These are phyloP conservation scores for Starmerella etchellsii DNA, from an alignment of 805 yeast genomes.

Conservation along the genomic window DNA sequence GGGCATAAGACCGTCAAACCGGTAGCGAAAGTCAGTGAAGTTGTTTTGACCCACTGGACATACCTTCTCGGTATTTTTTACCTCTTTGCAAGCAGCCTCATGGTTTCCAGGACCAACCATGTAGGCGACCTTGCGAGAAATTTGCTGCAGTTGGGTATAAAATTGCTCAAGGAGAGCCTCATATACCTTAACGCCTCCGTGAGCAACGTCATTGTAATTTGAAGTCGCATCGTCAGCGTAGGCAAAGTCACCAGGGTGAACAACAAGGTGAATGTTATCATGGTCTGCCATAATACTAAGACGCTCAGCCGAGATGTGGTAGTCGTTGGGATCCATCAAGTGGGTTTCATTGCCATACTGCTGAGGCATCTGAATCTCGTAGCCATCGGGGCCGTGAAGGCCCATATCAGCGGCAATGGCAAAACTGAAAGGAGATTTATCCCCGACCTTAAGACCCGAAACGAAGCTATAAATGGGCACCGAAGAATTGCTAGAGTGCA, in stretches of 20 bases:
- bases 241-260: conserved; percentile 7
- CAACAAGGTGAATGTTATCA: neutral
- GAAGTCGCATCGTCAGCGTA: conserved; percentile 2
- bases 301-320: conserved; percentile 4
- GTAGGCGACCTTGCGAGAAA: conserved; percentile 1
- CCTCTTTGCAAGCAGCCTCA: conserved; percentile 7
- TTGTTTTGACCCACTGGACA: conserved; percentile 8
- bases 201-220: conserved; percentile 1
- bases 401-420: conserved; percentile 9
- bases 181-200: conserved; percentile 1
- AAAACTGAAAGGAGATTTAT: conserved; percentile 4
- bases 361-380: neutral
- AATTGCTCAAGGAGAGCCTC: conserved; percentile 5
- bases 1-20: conserved; percentile 4
- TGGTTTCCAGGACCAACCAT: conserved; percentile 5
- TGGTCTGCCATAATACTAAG: conserved; percentile 1
- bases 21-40: conserved; percentile 5
- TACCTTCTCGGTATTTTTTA: neutral
- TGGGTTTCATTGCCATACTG: neutral
- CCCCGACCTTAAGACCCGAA: neutral
- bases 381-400: conserved; percentile 4
- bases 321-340: conserved; percentile 1
- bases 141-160: conserved; percentile 1
- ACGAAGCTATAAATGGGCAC: conserved; percentile 1
- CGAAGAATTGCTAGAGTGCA: conserved; percentile 3